Evolutionary conservation across 1,139 yeast species (phyloP), one percentile per base, ranked within the genome.

Genomic region (Blastobotrys aristatus): DNA sequence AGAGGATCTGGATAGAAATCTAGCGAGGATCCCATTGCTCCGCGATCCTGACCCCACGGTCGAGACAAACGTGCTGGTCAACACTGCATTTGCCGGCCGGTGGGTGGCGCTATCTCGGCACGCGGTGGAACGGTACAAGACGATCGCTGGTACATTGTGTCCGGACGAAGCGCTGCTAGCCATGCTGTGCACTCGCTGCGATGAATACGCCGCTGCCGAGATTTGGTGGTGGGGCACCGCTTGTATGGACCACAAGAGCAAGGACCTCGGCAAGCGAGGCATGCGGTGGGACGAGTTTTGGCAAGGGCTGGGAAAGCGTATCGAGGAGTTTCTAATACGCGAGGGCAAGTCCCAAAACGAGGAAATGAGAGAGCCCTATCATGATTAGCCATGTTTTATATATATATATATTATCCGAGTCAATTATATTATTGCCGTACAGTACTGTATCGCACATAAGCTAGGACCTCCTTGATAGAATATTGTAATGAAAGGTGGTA

Each of bases 191-290:
- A 11, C 24, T 4, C 22, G 38, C 5, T 34, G 38, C 24, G 38
- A 34, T 18, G 38, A 34, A 18, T 3, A 14, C 3, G 38, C 38
- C 11, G 38, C 16, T 2, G 17, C 38, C n/a, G 38, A 34, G n/a
- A 34, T 34, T 34, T 34, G 38, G 38, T 34, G 38, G 38, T 34
- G 38, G 38, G 38, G 38, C 7, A 22, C 8, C 24, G 38, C 38
- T 4, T 20, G 26, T 34, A 34, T 34, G 38, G 38, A 34, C 24
- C 30, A 37, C 17, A 26, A 37, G 31, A 26, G 26, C 17, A 37
- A 37, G 18, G 22, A 24, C 18, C n/a, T 37, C 14, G 40, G 40
- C 20, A 37, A 24, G 13, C 18, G 40, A n/a, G 5, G n/a, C 6
- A 37, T 37, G 6, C n/a, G 21, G 18, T 37, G 40, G 40, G 16